Base-by-base conservation (phyloP, 768 basidiomycete species). In the Phylloporus sp. region DNA sequence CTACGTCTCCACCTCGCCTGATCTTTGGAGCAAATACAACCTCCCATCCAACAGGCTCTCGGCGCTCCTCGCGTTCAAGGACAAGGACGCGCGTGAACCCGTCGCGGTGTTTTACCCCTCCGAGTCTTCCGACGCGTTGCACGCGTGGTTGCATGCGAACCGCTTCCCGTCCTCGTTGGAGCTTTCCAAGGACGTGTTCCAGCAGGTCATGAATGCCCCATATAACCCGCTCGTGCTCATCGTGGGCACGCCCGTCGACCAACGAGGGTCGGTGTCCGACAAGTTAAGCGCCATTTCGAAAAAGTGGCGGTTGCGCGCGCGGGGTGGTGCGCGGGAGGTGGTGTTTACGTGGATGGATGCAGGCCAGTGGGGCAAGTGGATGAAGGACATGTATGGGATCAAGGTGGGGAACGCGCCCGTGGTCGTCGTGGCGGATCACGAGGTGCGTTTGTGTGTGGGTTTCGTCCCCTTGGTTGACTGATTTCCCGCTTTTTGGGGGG, bases 311-410 rank as follows among this genome's bases (percentile, higher is more conserved):
- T 40, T 69, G 29, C 52, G 46, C 13, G 17, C 18, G 15, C 54
- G 38, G 11, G 18, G 28, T 34, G 62, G 43, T 49, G 68, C 31
- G 33, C 67, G 75, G 28, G 76, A 81, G 34, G 84, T 95, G 0
- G 78, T 93, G 39, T 96, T 93, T 66, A 76, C 84, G 9, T 92
- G 86, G 84, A 92, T 96, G 80, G 90, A 99, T 59, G 78, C 72
- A 3, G 81, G 80, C 21, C 78, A 75, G 65, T 97, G 95, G 93
- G 74, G 67, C 21, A 82, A 78, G 41, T 97, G 93, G 93, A 71
- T 95, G 69, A 91, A 89, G 73, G 83, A 81, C 56, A 91, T 91
- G 82, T 98, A 97, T 68, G 84, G 84, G 23, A 70, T 92, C 55
- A 70, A 65, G 53, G 47, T 53, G 9, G 53, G 39, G 8, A 44